Percentiles rank a stretch among this genome's conserved stretches.
phyloP scores from a whole-genome alignment of 2,329 filamentous ascomycete species.

The Aspergillus candidus region DNA sequence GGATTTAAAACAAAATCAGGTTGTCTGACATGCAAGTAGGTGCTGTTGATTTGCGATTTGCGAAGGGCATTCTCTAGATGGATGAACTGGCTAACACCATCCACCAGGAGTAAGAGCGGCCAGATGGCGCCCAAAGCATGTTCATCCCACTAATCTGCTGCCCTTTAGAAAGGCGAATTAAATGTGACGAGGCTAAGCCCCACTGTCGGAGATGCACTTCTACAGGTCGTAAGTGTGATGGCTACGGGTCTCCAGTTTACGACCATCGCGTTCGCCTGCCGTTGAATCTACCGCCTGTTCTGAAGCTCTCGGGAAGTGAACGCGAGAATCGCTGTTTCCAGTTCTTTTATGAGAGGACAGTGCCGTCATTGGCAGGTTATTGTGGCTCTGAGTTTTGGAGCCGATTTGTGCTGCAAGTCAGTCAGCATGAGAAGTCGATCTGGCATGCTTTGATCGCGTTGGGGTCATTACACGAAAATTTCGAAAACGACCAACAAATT shows the following conservation, averaged over 20 bases:
- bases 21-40: constrained; percentile 9
- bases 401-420: constrained; percentile 18
- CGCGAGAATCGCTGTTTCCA: constrained; percentile 25
- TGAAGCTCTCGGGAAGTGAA: constrained; percentile 8
- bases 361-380: constrained; percentile 18
- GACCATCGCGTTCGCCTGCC: constrained; percentile 7
- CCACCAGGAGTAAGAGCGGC: too few relatives aligned
- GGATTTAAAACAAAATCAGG: constrained; percentile 3
- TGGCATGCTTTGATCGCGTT: constrained; percentile 24
- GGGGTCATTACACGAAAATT: constrained; percentile 24
- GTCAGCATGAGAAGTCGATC: constrained; percentile 20
- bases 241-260: constrained; percentile 12
- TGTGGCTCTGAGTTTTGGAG: constrained; percentile 24
- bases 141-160: neutral
- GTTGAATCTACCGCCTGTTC: neutral
- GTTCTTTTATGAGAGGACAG: constrained; percentile 27
- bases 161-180: constrained; percentile 21
- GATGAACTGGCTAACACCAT: too few relatives aligned
- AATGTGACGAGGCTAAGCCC: constrained; percentile 29
- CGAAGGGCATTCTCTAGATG: too few relatives aligned
- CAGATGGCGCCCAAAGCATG: too few relatives aligned
- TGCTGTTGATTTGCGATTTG: neutral
- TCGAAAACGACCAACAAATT: constrained; percentile 6
- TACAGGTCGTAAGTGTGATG: constrained; percentile 29
- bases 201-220: constrained; percentile 23